phyloP scores from a whole-genome alignment of 257 asterid genomes.

The Petrea volubilis region DNA sequence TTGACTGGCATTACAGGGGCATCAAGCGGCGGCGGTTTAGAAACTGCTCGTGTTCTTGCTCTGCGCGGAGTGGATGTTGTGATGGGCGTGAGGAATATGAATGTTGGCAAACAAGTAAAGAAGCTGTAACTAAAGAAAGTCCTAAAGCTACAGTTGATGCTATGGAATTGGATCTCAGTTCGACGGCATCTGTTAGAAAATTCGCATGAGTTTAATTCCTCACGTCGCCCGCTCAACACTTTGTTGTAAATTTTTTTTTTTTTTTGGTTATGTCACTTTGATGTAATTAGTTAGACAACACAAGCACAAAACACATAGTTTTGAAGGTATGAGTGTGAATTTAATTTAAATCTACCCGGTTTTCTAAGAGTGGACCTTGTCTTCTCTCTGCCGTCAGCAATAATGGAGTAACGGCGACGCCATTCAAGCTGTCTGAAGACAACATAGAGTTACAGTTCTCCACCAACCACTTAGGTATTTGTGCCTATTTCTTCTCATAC shows the following conservation, averaged over 20 bases:
- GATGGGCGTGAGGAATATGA: conserved; percentile 70
- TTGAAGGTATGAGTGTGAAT: no score
- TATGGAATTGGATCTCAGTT: conserved; percentile 81
- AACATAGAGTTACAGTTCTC: conserved; percentile 84
- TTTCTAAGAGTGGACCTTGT: conserved; percentile 3
- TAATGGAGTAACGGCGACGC: conserved; percentile 78
- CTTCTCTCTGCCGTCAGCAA: conserved; percentile 50
- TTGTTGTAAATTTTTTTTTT: conserved; percentile 82
- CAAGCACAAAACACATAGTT: no score
- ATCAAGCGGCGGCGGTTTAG: conserved; percentile 86
- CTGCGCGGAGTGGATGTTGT: conserved; percentile 75
- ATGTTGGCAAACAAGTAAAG: conserved; percentile 54
- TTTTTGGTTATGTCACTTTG: no score
- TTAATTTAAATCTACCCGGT: no score
- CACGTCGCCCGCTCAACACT: conserved; percentile 66
- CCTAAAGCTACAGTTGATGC: conserved; percentile 74
- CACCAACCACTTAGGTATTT: conserved; percentile 76
- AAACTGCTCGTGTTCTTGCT: conserved; percentile 88
- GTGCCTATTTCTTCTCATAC: no score
- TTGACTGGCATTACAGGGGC: conserved; percentile 66
- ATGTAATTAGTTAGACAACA: no score
- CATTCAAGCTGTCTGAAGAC: conserved; percentile 77
- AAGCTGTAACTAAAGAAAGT: conserved; percentile 48
- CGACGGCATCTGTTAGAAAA: conserved; percentile 63
- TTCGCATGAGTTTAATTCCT: conserved; percentile 70